A percentile compares a stretch with the other conserved stretches of the same genome.
phyloP scores from a whole-genome alignment of 371 early-diverging fungal species.

The Lichtheimia ornata region DNA sequence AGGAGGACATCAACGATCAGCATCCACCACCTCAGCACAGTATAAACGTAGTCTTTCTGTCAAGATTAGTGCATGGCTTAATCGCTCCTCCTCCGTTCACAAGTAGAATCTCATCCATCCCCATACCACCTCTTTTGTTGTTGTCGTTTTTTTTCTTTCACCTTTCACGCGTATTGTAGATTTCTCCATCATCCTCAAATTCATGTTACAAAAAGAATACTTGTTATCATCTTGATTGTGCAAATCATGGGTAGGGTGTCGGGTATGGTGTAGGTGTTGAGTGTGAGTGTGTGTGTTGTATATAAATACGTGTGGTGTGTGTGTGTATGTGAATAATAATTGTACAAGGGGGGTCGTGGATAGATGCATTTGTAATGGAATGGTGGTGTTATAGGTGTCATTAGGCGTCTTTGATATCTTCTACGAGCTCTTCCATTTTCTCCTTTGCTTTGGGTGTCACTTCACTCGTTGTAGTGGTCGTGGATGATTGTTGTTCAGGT shows the following conservation, averaged over 20 bases:
- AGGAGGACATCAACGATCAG: slow-evolving; percentile 11
- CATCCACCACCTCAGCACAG: slow-evolving; percentile 3
- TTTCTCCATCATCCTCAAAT: no score
- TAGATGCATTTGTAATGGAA: no score
- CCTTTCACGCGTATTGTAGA: not conserved
- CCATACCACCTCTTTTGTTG: not conserved
- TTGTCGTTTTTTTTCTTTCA: not conserved
- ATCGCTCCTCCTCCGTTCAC: slow-evolving; percentile 21
- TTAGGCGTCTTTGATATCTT: slow-evolving; percentile 36
- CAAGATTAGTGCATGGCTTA: slow-evolving; percentile 17
- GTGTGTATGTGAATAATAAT: no score
- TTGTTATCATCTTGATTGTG: no score
- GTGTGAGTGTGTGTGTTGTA: no score
- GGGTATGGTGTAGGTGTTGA: no score
- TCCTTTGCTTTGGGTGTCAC: slow-evolving; percentile 28
- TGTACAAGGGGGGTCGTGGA: no score
- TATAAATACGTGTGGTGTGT: no score
- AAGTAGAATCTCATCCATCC: slow-evolving; percentile 2
- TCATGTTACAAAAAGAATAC: no score
- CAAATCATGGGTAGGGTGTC: no score
- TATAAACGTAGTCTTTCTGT: slow-evolving; percentile 6
- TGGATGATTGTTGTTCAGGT: no score
- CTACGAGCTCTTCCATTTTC: slow-evolving; percentile 37
- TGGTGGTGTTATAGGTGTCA: not conserved
- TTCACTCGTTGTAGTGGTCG: not conserved